Evolutionary conservation across 805 yeast genomes (phyloP), one percentile per base, ranked within the genome.

Genomic region (Naumovozyma castellii): DNA sequence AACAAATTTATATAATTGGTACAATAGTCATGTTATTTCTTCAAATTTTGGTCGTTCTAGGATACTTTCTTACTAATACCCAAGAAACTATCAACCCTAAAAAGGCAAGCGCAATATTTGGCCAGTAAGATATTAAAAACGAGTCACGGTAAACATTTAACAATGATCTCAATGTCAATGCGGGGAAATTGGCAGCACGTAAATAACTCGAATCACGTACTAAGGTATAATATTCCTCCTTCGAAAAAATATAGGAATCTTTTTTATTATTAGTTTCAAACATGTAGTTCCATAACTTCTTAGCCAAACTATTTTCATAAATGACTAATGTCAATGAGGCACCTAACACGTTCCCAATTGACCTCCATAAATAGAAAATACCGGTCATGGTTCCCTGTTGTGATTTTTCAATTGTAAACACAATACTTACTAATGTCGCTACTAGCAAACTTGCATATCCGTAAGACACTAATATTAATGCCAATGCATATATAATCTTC

Each of bases 371-470:
- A 43, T 71, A 71, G 48, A 67, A 70, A 57, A 71, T 62, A 33
- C 75, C 75, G 1, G 72, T 69, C 37, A 69, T 67, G 2, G 70
- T 58, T 12, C 73, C 75, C 50, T 71, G 76, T 41, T 66, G 62
- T 19, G 67, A 62, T 38, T 59, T 54, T 4, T 72, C 72, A 22
- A 69, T 68, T 15, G 64, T 59, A 36, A 66, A 71, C 13, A 71
- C 71, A 29, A 67, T 70, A 37, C 70, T 56, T 0, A 83, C 79
- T 30, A 78, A 69, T 0, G 85, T 79, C 34, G 81, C 61, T 51
- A 78, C 72, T 8, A 74, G 60, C 1, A 81, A 54, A 48, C 72
- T 73, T 0, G 78, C 73, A 42, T 70, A 62, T 2, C 78, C 75
- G 10, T 76, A 72, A 4, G 73, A 59, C 3, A 67, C 47, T 12